Base-by-base conservation (phyloP, 2,329 filamentous ascomycete genomes). In the Leptosphaerulina australis region DNA sequence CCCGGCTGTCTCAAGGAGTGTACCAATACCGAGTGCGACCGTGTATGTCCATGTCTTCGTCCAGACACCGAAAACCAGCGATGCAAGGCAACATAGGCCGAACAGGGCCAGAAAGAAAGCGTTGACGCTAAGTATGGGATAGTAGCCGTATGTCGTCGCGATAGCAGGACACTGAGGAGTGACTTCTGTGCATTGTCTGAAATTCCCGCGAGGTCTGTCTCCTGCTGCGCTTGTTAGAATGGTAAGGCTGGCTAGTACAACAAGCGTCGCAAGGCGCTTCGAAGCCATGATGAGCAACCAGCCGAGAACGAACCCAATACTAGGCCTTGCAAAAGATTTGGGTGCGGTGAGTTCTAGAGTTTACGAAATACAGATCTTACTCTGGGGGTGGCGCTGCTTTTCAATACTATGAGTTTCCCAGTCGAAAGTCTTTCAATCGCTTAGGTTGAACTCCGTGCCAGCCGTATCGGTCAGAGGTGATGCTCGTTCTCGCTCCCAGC, bases 31-130 rank as follows among this genome's bases (percentile, higher is more conserved):
- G 2, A 76, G 60, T 7, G 71, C 72, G 24, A 72, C 66, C 0
- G 73, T 74, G 64, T 77, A 80, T 1, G 73, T 71, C 50, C 73
- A 70, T 54, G 63, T 66, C 15, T 68, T 66, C 22, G 71, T 71
- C 39, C 74, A 62, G 44, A 66, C 30, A 9, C 62, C 62, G 14
- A 66, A 52, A 35, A 57, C 38, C 2, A 66, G 22, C 21, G 53
- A 57, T 7, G 38, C 37, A 21, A 66, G 50, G 36, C 49, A 64
- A 46, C 56, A 58, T 15, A 60, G 18, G 9, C 45, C 59, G 38
- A 64, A 66, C 12, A 66, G 41, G 5, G 62, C 62, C 15, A 47
- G 41, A n/a, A 78, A 71, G 52, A 77, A 64, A 46, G 67, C 62
- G 53, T 76, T 75, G 37, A 63, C 69, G 31, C 66, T 66, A 12